A percentile compares a stretch with the other conserved stretches of the same genome.
Evolutionary conservation across 768 basidiomycete genomes (phyloP).

Genomic region (Botryobasidium botryosum): DNA sequence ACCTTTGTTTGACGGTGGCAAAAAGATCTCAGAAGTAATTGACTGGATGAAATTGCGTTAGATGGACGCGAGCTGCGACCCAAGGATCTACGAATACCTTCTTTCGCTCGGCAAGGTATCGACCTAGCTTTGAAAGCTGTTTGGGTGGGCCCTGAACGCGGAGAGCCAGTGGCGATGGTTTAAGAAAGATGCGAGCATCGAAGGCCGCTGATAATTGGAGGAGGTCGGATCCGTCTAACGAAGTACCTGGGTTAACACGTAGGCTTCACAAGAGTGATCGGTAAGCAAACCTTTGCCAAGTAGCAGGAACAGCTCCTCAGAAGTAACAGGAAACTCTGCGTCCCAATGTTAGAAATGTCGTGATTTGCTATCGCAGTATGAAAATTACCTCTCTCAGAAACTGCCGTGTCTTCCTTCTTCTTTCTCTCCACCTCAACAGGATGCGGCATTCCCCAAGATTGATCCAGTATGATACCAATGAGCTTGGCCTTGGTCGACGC

Average conservation of each 20-base stretch:
- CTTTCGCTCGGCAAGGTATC: background rate
- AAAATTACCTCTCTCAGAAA: background rate
- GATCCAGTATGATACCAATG: background rate
- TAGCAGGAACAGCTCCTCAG: background rate
- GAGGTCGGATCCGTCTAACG: background rate
- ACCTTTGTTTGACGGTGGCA: no score
- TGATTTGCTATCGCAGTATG: background rate
- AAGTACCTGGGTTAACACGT: background rate
- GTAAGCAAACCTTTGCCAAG: background rate
- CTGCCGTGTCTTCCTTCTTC: background rate
- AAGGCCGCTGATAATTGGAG: background rate
- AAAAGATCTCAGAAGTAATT: no score
- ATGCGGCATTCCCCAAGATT: slow-evolving; percentile 1
- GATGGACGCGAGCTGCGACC: background rate
- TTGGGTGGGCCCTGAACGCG: background rate
- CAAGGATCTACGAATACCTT: background rate
- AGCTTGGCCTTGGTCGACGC: background rate
- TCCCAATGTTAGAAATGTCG: background rate
- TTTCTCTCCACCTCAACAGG: background rate
- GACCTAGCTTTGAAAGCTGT: background rate
- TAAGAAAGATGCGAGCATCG: background rate
- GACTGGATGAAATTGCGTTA: background rate
- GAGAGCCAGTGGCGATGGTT: background rate
- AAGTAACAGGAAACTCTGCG: background rate
- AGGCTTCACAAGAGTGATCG: background rate